phyloP scores from a whole-genome alignment of 2,329 filamentous ascomycete species.

The Aureobasidium sp. region DNA sequence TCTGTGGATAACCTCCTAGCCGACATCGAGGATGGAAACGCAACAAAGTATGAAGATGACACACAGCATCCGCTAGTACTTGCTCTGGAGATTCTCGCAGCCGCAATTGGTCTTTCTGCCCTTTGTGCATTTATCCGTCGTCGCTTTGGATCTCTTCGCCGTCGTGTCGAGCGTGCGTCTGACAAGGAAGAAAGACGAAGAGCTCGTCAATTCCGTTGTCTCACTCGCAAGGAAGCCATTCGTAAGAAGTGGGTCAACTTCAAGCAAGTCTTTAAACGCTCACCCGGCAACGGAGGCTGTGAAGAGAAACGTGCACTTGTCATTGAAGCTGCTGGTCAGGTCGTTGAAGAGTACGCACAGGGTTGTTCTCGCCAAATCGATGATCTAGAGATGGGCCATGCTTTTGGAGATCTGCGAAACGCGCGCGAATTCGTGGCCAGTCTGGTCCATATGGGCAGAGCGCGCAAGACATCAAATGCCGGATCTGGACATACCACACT shows the following conservation, averaged over 20 bases:
- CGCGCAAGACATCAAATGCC: slow-evolving; percentile 28
- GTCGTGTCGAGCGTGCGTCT: slow-evolving; percentile 58
- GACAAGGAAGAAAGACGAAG: slow-evolving; percentile 60
- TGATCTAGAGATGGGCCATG: slow-evolving; percentile 45
- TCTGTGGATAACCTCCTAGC: slow-evolving; percentile 7
- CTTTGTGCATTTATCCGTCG: slow-evolving; percentile 50
- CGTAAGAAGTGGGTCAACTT: slow-evolving; percentile 53
- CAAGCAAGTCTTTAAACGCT: slow-evolving; percentile 33
- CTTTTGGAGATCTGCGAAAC: slow-evolving; percentile 57
- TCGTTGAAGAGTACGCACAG: slow-evolving; percentile 41
- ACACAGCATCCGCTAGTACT: slow-evolving; percentile 37
- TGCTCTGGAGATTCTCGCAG: slow-evolving; percentile 49
- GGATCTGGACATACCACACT: slow-evolving; percentile 36
- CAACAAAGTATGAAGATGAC: background rate
- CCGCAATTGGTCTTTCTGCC: slow-evolving; percentile 48
- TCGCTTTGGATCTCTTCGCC: slow-evolving; percentile 56
- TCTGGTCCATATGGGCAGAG: slow-evolving; percentile 30
- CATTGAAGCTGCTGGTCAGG: slow-evolving; percentile 40
- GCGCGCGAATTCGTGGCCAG: slow-evolving; percentile 57
- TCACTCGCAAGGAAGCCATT: slow-evolving; percentile 58
- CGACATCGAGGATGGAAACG: background rate
- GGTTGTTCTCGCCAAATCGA: slow-evolving; percentile 45
- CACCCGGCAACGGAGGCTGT: slow-evolving; percentile 44
- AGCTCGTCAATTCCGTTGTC: slow-evolving; percentile 57
- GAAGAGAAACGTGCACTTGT: slow-evolving; percentile 59